Conservation (phyloP, 371 early-diverging fungal species). For the Funneliformis caledonium region DNA sequence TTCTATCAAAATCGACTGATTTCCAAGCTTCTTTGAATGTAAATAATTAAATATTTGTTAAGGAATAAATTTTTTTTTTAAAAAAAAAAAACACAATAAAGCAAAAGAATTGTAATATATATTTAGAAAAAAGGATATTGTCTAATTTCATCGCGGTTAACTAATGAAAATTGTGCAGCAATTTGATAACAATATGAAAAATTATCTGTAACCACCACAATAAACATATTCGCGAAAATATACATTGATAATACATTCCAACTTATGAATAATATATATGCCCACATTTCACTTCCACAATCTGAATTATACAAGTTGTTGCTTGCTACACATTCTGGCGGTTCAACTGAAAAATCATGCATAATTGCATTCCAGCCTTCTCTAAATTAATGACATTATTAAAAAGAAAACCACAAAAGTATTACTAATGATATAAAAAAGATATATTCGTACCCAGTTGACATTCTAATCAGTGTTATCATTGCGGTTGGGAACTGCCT, state of each 20-base stretch:
- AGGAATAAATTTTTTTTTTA: constrained; percentile 4
- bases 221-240: constrained; percentile 75
- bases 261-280: constrained; percentile 66
- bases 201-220: constrained; percentile 73
- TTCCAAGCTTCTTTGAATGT: constrained; percentile 38
- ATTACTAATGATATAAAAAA: not conserved
- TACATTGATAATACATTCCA: constrained; percentile 80
- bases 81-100: not conserved
- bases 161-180: constrained; percentile 61
- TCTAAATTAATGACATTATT: constrained; percentile 45
- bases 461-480: constrained; percentile 68
- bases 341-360: constrained; percentile 69
- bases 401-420: too few relatives aligned
- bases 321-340: constrained; percentile 64
- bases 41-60: constrained; percentile 15
- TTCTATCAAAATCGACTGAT: constrained; percentile 9
- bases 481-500: constrained; percentile 59
- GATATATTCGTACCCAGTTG: constrained; percentile 58
- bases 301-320: constrained; percentile 63
- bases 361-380: constrained; percentile 78
- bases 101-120: not conserved
- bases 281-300: constrained; percentile 68
- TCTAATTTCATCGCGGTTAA: constrained; percentile 72
- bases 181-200: constrained; percentile 74
- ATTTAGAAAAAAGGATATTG: constrained; percentile 44